Conservation (phyloP, 176 grass and related monocot species). For the Phragmites australis region DNA sequence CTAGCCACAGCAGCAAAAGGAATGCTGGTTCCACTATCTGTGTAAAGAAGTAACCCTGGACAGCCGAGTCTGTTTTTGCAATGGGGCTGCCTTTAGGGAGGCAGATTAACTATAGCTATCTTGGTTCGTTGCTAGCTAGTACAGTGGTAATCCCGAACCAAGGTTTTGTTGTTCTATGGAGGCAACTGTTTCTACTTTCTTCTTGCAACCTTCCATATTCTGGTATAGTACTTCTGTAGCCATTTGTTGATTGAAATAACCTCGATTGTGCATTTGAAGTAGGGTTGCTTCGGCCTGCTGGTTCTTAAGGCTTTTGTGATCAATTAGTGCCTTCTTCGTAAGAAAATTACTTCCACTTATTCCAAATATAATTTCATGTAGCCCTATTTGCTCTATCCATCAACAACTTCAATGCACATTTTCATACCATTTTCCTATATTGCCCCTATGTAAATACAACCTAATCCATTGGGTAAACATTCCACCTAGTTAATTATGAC, state of each 20-base stretch:
- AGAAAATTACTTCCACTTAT: no score
- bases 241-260: neutral
- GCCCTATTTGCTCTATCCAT: no score
- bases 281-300: no score
- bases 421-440: no score
- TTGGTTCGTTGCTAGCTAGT: neutral
- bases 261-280: neutral
- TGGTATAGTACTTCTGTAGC: neutral
- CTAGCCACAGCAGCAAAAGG: neutral
- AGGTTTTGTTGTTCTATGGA: no score
- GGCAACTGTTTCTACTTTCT: neutral
- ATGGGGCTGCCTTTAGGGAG: constrained; percentile 10
- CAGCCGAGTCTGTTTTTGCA: constrained; percentile 33
- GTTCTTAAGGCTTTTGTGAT: no score
- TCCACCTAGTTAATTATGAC: no score
- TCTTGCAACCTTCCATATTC: neutral
- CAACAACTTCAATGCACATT: no score
- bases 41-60: neutral
- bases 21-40: neutral
- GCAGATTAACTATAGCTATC: neutral
- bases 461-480: no score
- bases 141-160: neutral
- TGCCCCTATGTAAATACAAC: no score
- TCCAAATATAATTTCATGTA: no score
- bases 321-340: no score